These are phyloP conservation scores for Aciculosporium take DNA, from an alignment of 2,329 filamentous ascomycete species.

Conservation along the genomic window DNA sequence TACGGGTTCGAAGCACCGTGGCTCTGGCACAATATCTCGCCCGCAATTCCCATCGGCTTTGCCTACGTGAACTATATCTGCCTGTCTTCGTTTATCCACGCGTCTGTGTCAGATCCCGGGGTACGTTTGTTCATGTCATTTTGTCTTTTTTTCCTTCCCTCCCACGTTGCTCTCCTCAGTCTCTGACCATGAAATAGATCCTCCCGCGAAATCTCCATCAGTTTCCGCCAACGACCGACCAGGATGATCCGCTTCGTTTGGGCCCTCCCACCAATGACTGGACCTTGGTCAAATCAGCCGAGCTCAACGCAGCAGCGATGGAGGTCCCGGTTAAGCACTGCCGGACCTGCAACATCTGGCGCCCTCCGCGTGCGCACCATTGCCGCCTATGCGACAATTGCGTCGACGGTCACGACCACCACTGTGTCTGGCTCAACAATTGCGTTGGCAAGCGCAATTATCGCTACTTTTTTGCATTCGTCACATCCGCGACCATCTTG, in stretches of 20 bases:
- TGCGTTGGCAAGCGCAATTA: slow-evolving; percentile 95
- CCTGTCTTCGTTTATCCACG: slow-evolving; percentile 86
- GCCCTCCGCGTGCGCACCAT: slow-evolving; percentile 87
- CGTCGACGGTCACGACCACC: slow-evolving; percentile 91
- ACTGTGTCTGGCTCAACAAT: slow-evolving; percentile 98
- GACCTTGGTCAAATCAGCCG: slow-evolving; percentile 76
- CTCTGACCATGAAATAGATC: slow-evolving; percentile 42
- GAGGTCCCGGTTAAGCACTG: slow-evolving; percentile 98
- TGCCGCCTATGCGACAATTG: slow-evolving; percentile 96
- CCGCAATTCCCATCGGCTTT: slow-evolving; percentile 78
- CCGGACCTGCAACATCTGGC: slow-evolving; percentile 95
- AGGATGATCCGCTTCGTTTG: slow-evolving; percentile 67
- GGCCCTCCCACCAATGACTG: slow-evolving; percentile 85
- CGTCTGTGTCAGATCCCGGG: slow-evolving; percentile 81
- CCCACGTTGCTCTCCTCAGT: background rate
- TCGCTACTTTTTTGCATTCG: slow-evolving; percentile 91
- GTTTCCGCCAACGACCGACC: slow-evolving; percentile 60
- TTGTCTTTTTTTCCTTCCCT: background rate
- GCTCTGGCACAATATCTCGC: slow-evolving; percentile 75
- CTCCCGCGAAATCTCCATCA: slow-evolving; percentile 82
- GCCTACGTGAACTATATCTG: slow-evolving; percentile 85
- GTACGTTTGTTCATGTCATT: slow-evolving; percentile 50
- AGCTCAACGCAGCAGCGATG: slow-evolving; percentile 69
- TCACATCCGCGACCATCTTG: slow-evolving; percentile 64
- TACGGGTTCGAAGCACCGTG: slow-evolving; percentile 74